Base-by-base conservation (phyloP, 306 rosid genomes). In the Dalbergia cultrata region DNA sequence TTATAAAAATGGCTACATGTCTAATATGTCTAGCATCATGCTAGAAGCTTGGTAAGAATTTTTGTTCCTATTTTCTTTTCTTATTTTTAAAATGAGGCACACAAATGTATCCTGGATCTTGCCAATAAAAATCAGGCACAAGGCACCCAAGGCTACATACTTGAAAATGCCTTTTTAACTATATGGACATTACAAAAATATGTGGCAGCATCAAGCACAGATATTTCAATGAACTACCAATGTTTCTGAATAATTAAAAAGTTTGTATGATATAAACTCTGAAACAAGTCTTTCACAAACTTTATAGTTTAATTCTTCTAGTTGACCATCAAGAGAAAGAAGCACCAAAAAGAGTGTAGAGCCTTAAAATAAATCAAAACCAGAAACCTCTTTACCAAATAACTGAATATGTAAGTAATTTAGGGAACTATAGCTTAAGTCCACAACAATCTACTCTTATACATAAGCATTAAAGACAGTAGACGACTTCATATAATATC, bases 1-100 rank as follows among this genome's bases (percentile, higher is more conserved):
- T 16, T 75, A 43, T 67, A 34, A 47, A 56, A 80, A 22, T 53
- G 77, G 61, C 74, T 54, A 57, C 37, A 53, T 64, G 67, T 26
- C 41, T 1, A 22, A 60, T 39, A 17, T 64, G 33, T 70, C 53
- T 60, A 74, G 37, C 31, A n/a, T 58, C 62, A 19, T 58, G 64
- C 17, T 34, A 44, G 7, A 26, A 58, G 21, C 35, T 49, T 7
- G 50, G 61, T 21, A 62, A 49, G n/a, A 67, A 37, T 43, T 53
- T 33, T 18, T 74, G 63, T 12, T 67, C 73, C 34, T 44, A 63
- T 33, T 34, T 26, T 21, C 35, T 9, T 3, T 5, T 45, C 59
- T 14, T 60, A 31, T 44, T 21, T 26, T 44, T 60, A 60, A 22
- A 52, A 57, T 6, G 18, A 43, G 70, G 47, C 41, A 41, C 56